Conservation (phyloP, 1,284 basidiomycete genomes). For the Ustilago curta region DNA sequence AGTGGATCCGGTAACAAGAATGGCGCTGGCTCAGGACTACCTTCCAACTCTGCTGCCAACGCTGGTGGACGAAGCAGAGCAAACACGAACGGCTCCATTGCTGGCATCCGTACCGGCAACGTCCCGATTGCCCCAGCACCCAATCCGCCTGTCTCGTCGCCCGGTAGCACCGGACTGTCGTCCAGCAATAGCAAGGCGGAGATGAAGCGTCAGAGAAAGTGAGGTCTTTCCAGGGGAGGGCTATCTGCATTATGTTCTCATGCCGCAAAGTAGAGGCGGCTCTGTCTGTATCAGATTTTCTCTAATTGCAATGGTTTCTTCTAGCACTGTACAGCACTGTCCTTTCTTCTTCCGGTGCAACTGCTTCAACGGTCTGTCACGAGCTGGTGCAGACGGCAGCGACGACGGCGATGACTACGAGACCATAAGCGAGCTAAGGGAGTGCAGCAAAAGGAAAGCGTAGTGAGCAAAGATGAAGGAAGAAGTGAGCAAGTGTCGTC, state of each 20-base stretch:
- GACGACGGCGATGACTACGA: too few species aligned
- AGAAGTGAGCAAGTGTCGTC: too few species aligned
- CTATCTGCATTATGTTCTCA: neutral
- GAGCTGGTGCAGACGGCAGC: too few species aligned
- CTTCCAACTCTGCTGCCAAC: neutral
- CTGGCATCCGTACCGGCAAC: conserved; percentile 49
- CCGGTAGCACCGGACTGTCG: conserved; percentile 33
- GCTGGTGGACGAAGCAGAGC: conserved; percentile 10
- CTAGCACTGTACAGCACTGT: too few species aligned
- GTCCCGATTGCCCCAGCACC: conserved; percentile 51
- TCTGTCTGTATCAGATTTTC: too few species aligned
- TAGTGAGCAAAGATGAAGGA: too few species aligned
- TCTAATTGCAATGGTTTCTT: too few species aligned
- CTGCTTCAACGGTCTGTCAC: too few species aligned
- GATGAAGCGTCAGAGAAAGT: conserved; percentile 52
- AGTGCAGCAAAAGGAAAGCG: too few species aligned
- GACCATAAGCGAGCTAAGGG: too few species aligned
- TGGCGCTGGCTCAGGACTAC: conserved; percentile 1
- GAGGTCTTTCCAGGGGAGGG: neutral
- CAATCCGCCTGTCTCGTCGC: conserved; percentile 44
- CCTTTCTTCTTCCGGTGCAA: too few species aligned
- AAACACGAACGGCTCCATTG: conserved; percentile 35
- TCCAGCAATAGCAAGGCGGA: conserved; percentile 36
- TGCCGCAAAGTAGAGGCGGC: too few species aligned
- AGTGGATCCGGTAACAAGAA: conserved; percentile 13